Evolutionary conservation across 257 asterid genomes (phyloP).

Genomic region (Solanum stenotomum): DNA sequence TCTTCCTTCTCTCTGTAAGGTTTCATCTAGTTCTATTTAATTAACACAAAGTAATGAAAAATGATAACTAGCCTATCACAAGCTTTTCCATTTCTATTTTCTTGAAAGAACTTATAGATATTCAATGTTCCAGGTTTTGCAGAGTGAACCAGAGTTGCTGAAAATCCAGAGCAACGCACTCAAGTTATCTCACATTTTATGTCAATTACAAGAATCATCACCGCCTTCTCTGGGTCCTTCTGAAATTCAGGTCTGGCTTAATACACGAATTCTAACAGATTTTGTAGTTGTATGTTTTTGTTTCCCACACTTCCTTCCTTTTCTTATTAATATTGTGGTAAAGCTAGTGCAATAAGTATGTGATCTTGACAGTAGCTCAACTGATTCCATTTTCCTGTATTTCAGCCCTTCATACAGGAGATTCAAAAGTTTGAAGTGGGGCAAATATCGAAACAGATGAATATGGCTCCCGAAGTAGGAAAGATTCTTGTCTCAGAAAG

Average conservation of each 20-base stretch:
- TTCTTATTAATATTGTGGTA: background rate
- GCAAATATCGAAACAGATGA: slow-evolving; percentile 32
- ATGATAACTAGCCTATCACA: background rate
- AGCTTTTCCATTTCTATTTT: background rate
- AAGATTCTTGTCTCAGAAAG: slow-evolving; percentile 29
- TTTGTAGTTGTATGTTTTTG: background rate
- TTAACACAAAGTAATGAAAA: background rate
- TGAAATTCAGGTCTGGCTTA: slow-evolving; percentile 40
- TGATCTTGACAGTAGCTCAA: slow-evolving; percentile 3
- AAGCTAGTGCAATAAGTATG: background rate
- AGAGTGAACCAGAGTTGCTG: slow-evolving; percentile 52
- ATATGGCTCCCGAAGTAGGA: slow-evolving; percentile 46
- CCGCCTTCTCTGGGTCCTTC: slow-evolving; percentile 29
- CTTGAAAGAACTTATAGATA: background rate
- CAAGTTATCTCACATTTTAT: slow-evolving; percentile 39
- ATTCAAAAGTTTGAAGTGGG: slow-evolving; percentile 53
- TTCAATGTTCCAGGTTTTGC: slow-evolving; percentile 44
- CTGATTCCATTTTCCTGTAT: slow-evolving; percentile 10
- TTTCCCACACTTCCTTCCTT: background rate
- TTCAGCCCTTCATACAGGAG: slow-evolving; percentile 46
- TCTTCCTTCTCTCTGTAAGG: background rate
- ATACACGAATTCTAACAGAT: background rate
- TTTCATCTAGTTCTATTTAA: background rate
- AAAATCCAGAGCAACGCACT: slow-evolving; percentile 49
- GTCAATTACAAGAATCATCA: slow-evolving; percentile 34